Evolutionary conservation across 2,329 filamentous ascomycete genomes (phyloP), one percentile per base, ranked within the genome.

Genomic region (Aaosphaeria pasadenensis): DNA sequence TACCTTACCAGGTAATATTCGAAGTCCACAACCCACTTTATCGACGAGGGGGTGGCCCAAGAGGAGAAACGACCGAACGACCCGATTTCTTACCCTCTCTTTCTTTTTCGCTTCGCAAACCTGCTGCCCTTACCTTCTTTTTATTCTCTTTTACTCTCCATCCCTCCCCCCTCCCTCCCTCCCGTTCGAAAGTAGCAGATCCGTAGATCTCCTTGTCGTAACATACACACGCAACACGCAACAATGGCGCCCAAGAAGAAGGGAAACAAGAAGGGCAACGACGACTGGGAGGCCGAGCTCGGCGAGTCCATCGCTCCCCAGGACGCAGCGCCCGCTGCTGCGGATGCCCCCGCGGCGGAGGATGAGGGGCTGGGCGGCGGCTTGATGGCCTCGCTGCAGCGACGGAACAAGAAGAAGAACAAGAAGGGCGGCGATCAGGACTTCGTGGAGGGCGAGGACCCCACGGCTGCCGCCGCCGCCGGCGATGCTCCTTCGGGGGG

Each of bases 221-320:
- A 24, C 17, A 24, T 3, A 24, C 17, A 24, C 17, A 24, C 17
- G 17, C 17, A 24, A 24, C 17, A 30, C 17, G 17, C 17, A 49
- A 78, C 72, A 52, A 97, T 96, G 92, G 77, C 91, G 66, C 91
- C 91, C 54, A 96, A 96, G 79, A 95, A 94, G 81, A 96, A 96
- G 83, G 87, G 86, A 70, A 88, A 86, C 74, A 95, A 92, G 80
- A 86, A 85, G 72, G 86, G 84, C 71, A 83, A 88, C 68, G 89
- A 96, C 66, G 90, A 96, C 79, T 96, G 92, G 92, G 94, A 97
- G 73, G 85, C 88, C 47, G 91, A 96, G 55, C 79, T 96, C 47
- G 91, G 91, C 64, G 92, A 96, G 76, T 77, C 79, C 52, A 80
- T 85, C 64, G 82, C 83, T 55, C 84, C 87, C 6, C 76, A 80